A percentile compares a stretch with the other conserved stretches of the same genome.
Evolutionary conservation across 2,329 filamentous ascomycete species (phyloP).

Genomic region (Phyllosticta capitalensis): DNA sequence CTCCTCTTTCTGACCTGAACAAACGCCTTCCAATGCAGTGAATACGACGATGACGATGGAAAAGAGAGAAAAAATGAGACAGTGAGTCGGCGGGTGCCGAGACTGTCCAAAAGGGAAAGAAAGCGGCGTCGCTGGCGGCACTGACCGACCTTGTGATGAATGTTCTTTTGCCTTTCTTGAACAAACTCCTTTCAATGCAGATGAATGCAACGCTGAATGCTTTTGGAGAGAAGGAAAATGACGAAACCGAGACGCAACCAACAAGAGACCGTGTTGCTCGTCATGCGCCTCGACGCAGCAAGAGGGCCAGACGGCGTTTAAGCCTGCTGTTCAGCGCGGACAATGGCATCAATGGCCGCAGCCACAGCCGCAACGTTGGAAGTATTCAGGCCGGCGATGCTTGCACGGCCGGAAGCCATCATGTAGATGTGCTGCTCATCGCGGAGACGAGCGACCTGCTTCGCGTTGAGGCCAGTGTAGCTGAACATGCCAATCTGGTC

Average conservation of each 20-base stretch:
- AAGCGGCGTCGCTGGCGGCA: not conserved
- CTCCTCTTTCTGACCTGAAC: not conserved
- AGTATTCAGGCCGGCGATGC: slow-evolving; percentile 16
- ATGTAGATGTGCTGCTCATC: slow-evolving; percentile 29
- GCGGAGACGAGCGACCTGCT: slow-evolving; percentile 23
- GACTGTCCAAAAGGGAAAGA: not conserved
- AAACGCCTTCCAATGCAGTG: not conserved
- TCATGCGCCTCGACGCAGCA: not conserved
- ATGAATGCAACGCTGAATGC: not conserved
- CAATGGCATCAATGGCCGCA: slow-evolving; percentile 12
- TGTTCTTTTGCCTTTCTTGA: not conserved
- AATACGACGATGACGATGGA: not conserved
- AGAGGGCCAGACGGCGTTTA: not conserved
- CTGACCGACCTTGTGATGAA: slow-evolving; percentile 7
- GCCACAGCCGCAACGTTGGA: slow-evolving; percentile 11
- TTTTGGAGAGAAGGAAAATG: not conserved
- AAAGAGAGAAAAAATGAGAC: not conserved
- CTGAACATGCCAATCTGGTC: slow-evolving; percentile 35
- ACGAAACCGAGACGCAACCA: not conserved
- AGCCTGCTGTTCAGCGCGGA: slow-evolving; percentile 1
- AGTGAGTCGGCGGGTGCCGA: not conserved
- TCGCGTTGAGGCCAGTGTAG: slow-evolving; percentile 26
- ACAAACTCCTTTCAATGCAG: slow-evolving; percentile 10
- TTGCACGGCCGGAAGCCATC: slow-evolving; percentile 24
- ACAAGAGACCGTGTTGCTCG: not conserved